Base-by-base conservation (phyloP, 139 green algal species). In the Micractinium sp. region DNA sequence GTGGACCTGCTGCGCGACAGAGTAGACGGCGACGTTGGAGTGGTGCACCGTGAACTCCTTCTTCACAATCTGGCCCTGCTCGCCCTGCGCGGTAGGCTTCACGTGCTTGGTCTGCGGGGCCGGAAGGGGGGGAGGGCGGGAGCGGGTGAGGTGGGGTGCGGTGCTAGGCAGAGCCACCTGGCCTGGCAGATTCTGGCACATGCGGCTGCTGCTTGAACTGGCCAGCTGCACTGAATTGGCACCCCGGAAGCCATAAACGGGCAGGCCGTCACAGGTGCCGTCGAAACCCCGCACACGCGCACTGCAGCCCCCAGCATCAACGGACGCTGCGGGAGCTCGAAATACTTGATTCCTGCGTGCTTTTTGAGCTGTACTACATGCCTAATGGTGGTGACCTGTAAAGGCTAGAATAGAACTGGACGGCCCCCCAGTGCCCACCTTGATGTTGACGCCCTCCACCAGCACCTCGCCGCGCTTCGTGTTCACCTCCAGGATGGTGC, bases 1-100 rank as follows among this genome's bases (percentile, higher is more conserved):
- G 81, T 92, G 90, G n/a, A 95, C 87, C 88, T 95, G 91, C 85
- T 96, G 86, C 91, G 97, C 88, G 84, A 93, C 95, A 56, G 94
- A 98, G 89, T 97, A 99, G 88, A 97, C 95, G 94, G 98, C 97
- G 39, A 99, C 98, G 90, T 99, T 99, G 73, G 95, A 98, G 92
- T 98, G 96, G 92, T 99, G 95, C 56, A 99, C 95, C 22, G 97
- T 96, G 41, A 94, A 96, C 94, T 99, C 97, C 77, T 91, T 90
- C 87, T 96, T 92, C 87, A 97, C 92, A 31, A 98, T 98, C 85
- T 97, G 91, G 23, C 97, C 95, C 71, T 89, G 89, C 94, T 99
- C 97, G 18, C 95, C 95, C 90, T 98, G 92, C 35, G 81, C 85
- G 31, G 29, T 33, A 39, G 18, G 96, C 92, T 96, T 96, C 1